A percentile compares a stretch with the other conserved stretches of the same genome.
These are phyloP conservation scores for Cyclocybe cylindracea DNA, from an alignment of 768 basidiomycete genomes.

Conservation along the genomic window DNA sequence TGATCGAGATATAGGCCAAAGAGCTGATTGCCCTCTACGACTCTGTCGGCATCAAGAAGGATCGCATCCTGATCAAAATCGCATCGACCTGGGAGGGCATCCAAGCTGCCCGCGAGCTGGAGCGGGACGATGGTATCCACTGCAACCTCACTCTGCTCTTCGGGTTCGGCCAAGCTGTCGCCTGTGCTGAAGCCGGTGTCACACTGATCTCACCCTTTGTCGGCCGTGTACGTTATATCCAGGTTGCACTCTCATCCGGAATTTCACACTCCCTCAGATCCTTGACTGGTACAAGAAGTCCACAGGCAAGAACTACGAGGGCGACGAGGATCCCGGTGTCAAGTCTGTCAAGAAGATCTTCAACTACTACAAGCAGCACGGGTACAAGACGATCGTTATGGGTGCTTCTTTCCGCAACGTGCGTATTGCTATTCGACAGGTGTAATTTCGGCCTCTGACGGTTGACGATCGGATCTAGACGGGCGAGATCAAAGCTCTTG, in stretches of 20 bases:
- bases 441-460: neutral
- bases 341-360: conserved; percentile 94
- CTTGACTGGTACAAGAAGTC: conserved; percentile 99
- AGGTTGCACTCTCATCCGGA: conserved; percentile 7
- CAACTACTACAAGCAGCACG: conserved; percentile 99
- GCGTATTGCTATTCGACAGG: conserved; percentile 22
- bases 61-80: conserved; percentile 98
- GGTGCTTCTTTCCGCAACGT: conserved; percentile 99
- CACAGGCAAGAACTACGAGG: conserved; percentile 85
- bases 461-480: conserved; percentile 39
- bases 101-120: conserved; percentile 96
- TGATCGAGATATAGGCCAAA: conserved; percentile 51
- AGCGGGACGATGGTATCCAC: conserved; percentile 91
- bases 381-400: conserved; percentile 99
- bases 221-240: conserved; percentile 72
- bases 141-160: conserved; percentile 99
- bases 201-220: conserved; percentile 99
- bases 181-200: conserved; percentile 97
- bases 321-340: conserved; percentile 95
- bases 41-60: conserved; percentile 89
- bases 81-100: conserved; percentile 99
- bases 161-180: conserved; percentile 98
- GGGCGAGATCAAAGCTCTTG: conserved; percentile 92
- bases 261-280: conserved; percentile 52
- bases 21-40: conserved; percentile 94